Evolutionary conservation across 768 basidiomycete species (phyloP).

Genomic region (Phaeotremella fagi): DNA sequence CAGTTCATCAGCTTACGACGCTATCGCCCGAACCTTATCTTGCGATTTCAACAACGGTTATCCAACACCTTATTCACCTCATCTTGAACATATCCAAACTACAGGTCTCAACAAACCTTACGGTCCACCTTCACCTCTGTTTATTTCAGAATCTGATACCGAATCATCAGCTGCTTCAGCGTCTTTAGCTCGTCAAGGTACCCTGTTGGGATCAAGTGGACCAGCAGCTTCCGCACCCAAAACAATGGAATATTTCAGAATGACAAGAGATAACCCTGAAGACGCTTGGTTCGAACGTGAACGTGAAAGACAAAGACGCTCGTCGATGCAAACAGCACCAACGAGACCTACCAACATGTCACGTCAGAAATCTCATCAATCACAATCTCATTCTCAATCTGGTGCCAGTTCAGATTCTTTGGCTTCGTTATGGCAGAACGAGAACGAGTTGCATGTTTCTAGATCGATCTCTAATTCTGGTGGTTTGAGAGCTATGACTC

Average conservation of each 20-base stretch:
- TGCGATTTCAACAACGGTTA: slow-evolving; percentile 16
- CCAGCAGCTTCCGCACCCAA: slow-evolving; percentile 35
- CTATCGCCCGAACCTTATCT: slow-evolving; percentile 22
- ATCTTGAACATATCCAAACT: slow-evolving; percentile 11
- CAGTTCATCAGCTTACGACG: slow-evolving; percentile 23
- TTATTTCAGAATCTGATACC: slow-evolving; percentile 31
- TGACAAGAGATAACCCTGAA: slow-evolving; percentile 33
- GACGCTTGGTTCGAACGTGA: slow-evolving; percentile 36
- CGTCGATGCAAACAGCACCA: slow-evolving; percentile 29
- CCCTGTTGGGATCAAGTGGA: slow-evolving; percentile 8
- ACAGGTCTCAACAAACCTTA: slow-evolving; percentile 17
- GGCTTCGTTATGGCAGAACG: slow-evolving; percentile 24
- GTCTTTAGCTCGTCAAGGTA: slow-evolving; percentile 3
- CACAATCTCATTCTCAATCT: background rate
- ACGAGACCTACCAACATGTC: slow-evolving; percentile 9
- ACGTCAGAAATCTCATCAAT: slow-evolving; percentile 7
- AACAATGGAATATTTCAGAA: slow-evolving; percentile 33
- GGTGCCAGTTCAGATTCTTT: slow-evolving; percentile 29
- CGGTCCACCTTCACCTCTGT: slow-evolving; percentile 40
- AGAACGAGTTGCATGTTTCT: slow-evolving; percentile 13
- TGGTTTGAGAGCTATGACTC: slow-evolving; percentile 23
- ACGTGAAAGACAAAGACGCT: slow-evolving; percentile 31
- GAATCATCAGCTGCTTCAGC: slow-evolving; percentile 26
- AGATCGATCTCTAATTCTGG: slow-evolving; percentile 23
- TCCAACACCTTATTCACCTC: background rate